Percentiles rank a stretch among this genome's conserved stretches.
phyloP scores from a whole-genome alignment of 139 green algal genomes.

The Micractinium conductrix region DNA sequence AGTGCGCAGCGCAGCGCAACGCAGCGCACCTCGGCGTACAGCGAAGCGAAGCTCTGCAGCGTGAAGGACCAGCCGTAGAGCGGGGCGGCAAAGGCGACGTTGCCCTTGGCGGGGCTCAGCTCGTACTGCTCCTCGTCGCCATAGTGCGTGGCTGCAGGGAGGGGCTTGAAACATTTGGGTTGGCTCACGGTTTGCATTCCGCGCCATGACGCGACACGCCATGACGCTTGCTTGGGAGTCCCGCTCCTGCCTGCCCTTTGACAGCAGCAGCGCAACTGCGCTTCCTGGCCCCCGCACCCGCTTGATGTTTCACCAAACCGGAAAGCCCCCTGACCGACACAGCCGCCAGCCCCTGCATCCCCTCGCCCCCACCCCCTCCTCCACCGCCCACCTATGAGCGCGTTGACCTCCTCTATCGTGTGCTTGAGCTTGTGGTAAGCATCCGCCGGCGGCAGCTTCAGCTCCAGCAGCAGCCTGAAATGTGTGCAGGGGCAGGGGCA shows the following conservation, averaged over 20 bases:
- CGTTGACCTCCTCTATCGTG: constrained; percentile 97
- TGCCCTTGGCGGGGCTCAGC: constrained; percentile 86
- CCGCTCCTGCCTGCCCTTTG: no score
- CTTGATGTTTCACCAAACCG: no score
- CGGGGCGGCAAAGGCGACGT: constrained; percentile 88
- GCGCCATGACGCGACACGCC: not conserved
- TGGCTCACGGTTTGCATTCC: no score
- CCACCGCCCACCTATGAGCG: constrained; percentile 45
- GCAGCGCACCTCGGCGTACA: constrained; percentile 80
- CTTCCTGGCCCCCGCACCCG: no score
- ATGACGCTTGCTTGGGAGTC: no score
- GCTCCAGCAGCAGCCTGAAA: constrained; percentile 91
- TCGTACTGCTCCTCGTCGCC: not conserved
- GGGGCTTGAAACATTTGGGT: no score
- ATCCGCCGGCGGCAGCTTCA: constrained; percentile 97
- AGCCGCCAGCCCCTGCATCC: no score
- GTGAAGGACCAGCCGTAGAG: constrained; percentile 93
- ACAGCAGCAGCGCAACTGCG: no score
- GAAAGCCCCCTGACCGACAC: no score
- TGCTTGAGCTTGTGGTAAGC: constrained; percentile 98
- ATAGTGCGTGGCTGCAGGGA: constrained; percentile 23
- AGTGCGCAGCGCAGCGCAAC: not conserved
- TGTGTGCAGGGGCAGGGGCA: no score
- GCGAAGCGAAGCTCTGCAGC: constrained; percentile 85
- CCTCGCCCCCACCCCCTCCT: not conserved